Evolutionary conservation across 768 basidiomycete species (phyloP).

Genomic region (Russula compacta): DNA sequence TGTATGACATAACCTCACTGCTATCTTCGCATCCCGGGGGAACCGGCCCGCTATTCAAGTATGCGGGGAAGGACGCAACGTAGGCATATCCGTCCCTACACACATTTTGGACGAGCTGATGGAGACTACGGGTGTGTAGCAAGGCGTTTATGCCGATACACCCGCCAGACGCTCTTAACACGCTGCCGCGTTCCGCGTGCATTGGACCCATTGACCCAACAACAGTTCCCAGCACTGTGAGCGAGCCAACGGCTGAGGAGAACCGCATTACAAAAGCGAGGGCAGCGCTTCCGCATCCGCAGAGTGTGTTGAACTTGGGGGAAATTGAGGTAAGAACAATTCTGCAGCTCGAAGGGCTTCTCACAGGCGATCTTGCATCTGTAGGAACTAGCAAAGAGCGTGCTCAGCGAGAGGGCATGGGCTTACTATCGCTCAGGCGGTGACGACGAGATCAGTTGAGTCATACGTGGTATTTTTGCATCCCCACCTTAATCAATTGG

Average conservation of each 20-base stretch:
- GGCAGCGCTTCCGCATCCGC: constrained; percentile 21
- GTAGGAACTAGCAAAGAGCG: constrained; percentile 23
- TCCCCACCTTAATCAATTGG: not conserved
- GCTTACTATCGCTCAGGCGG: constrained; percentile 26
- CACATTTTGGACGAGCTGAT: constrained; percentile 2
- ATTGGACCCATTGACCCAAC: constrained; percentile 25
- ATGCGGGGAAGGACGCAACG: constrained; percentile 88
- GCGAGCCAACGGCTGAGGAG: constrained; percentile 25
- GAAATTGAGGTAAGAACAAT: constrained; percentile 24
- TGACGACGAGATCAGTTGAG: constrained; percentile 24
- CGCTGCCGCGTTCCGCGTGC: constrained; percentile 23
- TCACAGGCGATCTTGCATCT: not conserved
- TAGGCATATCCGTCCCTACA: constrained; percentile 29
- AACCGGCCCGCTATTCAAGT: constrained; percentile 75
- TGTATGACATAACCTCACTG: constrained; percentile 17
- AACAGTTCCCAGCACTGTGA: constrained; percentile 20
- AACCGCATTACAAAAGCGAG: constrained; percentile 23
- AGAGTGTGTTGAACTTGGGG: constrained; percentile 24
- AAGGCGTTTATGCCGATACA: constrained; percentile 21
- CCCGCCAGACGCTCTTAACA: constrained; percentile 16
- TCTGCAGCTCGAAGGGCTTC: not conserved
- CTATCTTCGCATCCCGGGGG: constrained; percentile 43
- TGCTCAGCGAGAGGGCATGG: constrained; percentile 25
- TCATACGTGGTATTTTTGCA: not conserved
- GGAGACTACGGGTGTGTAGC: constrained; percentile 1